phyloP scores from a whole-genome alignment of 352 stramenopile genomes.

The Phytophthora fragariaefolia region DNA sequence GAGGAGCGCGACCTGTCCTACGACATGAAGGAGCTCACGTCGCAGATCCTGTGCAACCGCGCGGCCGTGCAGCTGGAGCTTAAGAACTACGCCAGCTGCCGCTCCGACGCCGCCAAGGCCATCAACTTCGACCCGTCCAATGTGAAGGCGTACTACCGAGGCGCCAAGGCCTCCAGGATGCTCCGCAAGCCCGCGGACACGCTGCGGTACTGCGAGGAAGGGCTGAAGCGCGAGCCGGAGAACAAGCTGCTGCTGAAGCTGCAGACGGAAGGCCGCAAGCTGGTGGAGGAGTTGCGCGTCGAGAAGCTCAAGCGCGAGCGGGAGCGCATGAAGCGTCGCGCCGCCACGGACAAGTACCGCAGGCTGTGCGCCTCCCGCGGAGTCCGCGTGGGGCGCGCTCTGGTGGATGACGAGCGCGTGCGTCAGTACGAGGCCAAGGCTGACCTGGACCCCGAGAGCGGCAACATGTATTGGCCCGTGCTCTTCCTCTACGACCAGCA shows the following conservation, averaged over 20 bases:
- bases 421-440: constrained; percentile 86
- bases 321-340: constrained; percentile 71
- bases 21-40: constrained; percentile 75
- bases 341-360: constrained; percentile 80
- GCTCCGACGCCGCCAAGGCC: constrained; percentile 77
- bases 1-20: constrained; percentile 65
- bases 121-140: constrained; percentile 74
- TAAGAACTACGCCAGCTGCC: constrained; percentile 88
- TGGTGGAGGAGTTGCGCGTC: constrained; percentile 70
- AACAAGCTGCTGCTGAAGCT: constrained; percentile 83
- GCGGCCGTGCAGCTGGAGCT: constrained; percentile 84
- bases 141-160: constrained; percentile 88
- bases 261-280: constrained; percentile 60
- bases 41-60: constrained; percentile 84
- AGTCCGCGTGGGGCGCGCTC: constrained; percentile 71
- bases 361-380: constrained; percentile 68
- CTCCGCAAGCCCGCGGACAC: constrained; percentile 82
- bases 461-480: constrained; percentile 80
- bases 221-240: constrained; percentile 71
- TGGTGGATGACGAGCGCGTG: constrained; percentile 84
- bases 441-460: constrained; percentile 64
- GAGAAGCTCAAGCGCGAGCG: constrained; percentile 71
- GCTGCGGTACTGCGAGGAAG: constrained; percentile 82
- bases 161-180: constrained; percentile 82
- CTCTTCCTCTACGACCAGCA: constrained; percentile 89